Evolutionary conservation across 306 rosid genomes (phyloP), one percentile per base, ranked within the genome.

Genomic region (Pyrus pyrifolia): DNA sequence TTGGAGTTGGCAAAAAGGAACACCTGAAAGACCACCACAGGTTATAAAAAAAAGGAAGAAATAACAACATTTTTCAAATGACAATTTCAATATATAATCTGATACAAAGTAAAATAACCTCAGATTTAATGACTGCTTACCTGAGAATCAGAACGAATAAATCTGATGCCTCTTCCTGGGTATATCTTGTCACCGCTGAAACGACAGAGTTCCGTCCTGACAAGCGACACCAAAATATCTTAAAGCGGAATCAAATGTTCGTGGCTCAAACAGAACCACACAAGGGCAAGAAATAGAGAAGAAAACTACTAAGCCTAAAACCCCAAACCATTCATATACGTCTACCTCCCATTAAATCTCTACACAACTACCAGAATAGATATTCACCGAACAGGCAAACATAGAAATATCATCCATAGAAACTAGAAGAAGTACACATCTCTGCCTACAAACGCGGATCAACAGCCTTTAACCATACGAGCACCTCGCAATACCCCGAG

Each of bases 101-200:
- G 4, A 17, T 23, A 2, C 31, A 6, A 15, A 5, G 46, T 11
- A 9, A n/a, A 19, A 0, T 27, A 63, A 19, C 19, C 31, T 0
- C 11, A 29, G 31, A 15, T 31, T 15, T 22, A 31, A 62, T 7
- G 30, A 62, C 19, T 27, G 38, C 33, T 74, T 65, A 91, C 98
- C 96, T 91, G 98, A 73, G 98, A 93, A 81, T 93, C 98, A 59
- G 90, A 71, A 1, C 98, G 97, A 49, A 93, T 70, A 72, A 88
- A 93, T 76, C 98, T 83, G 80, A 93, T 91, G 33, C 98, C 98
- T 60, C 19, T 89, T 35, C 98, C 98, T 5, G 97, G 98, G 70
- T 93, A 93, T 73, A 93, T 91, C 93, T 93, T 93, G 40, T 85
- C 87, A 3, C 97, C 98, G 27, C 98, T 93, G 75, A 93, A 93